phyloP scores from a whole-genome alignment of 768 basidiomycete species.

The Termitomyces sp. region DNA sequence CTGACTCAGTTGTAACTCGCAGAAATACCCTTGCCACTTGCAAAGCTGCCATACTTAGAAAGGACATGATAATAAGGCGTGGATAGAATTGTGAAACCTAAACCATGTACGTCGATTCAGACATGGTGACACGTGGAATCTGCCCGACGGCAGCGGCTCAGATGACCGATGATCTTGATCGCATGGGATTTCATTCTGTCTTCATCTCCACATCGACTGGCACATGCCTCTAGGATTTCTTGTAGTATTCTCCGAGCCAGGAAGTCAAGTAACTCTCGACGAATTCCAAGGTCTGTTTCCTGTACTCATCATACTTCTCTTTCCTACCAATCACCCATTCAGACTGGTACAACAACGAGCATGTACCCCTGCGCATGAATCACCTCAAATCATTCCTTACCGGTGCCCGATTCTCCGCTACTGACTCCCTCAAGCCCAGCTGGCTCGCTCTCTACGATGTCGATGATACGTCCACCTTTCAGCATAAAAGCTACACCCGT shows the following conservation, averaged over 20 bases:
- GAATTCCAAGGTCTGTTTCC: constrained; percentile 41
- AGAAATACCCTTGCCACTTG: too few species aligned
- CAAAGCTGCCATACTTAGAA: too few species aligned
- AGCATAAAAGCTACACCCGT: constrained; percentile 38
- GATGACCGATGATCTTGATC: too few species aligned
- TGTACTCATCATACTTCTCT: neutral
- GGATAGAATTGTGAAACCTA: too few species aligned
- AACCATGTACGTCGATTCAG: too few species aligned
- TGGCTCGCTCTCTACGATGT: constrained; percentile 54
- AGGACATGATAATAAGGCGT: too few species aligned
- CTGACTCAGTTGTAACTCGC: too few species aligned
- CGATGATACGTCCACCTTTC: constrained; percentile 36
- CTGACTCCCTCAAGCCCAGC: constrained; percentile 30
- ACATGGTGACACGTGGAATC: too few species aligned
- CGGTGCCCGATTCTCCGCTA: constrained; percentile 40
- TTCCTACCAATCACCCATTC: neutral
- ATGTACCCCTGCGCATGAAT: constrained; percentile 47
- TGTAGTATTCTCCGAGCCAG: constrained; percentile 45
- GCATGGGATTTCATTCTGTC: too few species aligned
- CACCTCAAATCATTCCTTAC: constrained; percentile 43
- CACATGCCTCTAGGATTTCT: constrained; percentile 44
- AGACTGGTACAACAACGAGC: constrained; percentile 59
- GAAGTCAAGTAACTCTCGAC: constrained; percentile 33
- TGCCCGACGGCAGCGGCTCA: too few species aligned
- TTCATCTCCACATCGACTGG: too few species aligned